Evolutionary conservation across 805 yeast species (phyloP).

Genomic region (Cyberlindnera meyerae): DNA sequence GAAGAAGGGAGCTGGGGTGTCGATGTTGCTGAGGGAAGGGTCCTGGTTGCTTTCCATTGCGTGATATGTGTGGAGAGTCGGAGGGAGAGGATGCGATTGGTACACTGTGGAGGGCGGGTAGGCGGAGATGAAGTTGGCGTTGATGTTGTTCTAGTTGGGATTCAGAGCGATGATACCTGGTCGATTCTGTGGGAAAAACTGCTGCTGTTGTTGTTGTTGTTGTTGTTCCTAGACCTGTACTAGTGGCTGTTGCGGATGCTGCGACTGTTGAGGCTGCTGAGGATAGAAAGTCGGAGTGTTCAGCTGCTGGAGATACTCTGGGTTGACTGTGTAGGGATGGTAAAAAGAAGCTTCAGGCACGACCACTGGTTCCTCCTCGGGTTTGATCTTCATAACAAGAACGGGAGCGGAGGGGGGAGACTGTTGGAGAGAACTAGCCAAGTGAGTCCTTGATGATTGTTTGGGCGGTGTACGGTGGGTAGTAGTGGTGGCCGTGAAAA

Average conservation of each 20-base stretch:
- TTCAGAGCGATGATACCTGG: too few relatives aligned
- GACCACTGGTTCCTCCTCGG: too few relatives aligned
- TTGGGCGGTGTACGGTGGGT: too few relatives aligned
- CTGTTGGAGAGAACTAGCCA: too few relatives aligned
- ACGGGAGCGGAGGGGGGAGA: too few relatives aligned
- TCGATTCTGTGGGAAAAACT: too few relatives aligned
- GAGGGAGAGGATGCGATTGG: neutral
- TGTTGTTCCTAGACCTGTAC: neutral
- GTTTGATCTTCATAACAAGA: too few relatives aligned
- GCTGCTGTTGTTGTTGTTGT: slow-evolving; percentile 1
- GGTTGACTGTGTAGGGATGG: neutral
- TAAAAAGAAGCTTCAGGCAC: too few relatives aligned
- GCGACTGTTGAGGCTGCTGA: neutral
- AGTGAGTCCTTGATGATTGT: too few relatives aligned
- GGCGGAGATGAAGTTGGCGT: neutral
- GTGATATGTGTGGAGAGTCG: neutral
- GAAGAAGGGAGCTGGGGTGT: slow-evolving; percentile 3
- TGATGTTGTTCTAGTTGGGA: neutral
- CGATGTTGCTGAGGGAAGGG: neutral
- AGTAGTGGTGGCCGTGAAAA: too few relatives aligned
- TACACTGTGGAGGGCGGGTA: neutral
- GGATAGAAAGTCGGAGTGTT: neutral
- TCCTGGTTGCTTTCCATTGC: neutral
- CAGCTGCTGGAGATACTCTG: too few relatives aligned
- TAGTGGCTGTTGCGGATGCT: neutral